phyloP scores from a whole-genome alignment of 2,329 filamentous ascomycete species.

The Fusarium sp. region DNA sequence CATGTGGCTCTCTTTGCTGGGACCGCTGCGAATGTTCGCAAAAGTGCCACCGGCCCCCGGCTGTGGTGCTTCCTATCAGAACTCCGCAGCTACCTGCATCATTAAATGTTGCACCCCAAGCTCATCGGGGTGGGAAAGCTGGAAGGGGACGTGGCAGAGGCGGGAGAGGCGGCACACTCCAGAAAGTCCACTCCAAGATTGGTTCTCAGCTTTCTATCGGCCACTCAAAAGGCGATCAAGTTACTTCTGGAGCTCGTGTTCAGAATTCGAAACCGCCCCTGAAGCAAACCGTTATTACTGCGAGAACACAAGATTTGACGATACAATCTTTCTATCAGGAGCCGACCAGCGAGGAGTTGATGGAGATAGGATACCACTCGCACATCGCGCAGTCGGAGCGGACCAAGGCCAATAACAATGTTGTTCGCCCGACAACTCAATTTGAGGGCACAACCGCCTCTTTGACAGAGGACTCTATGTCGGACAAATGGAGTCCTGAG shows the following conservation, averaged over 20 bases:
- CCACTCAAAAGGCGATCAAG: background rate
- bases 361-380: constrained; percentile 35
- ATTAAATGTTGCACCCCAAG: background rate
- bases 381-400: background rate
- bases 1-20: constrained; percentile 36
- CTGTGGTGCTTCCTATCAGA: background rate
- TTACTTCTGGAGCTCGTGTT: background rate
- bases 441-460: constrained; percentile 9
- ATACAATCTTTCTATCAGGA: constrained; percentile 49
- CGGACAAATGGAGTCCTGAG: constrained; percentile 36
- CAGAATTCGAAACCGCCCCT: background rate
- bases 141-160: background rate
- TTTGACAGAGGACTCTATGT: constrained; percentile 13
- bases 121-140: background rate
- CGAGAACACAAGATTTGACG: background rate
- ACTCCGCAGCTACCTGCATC: background rate
- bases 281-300: background rate
- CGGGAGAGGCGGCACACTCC: background rate
- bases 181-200: too few relatives aligned
- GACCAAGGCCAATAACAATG: background rate
- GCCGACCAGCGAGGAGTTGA: constrained; percentile 68
- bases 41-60: constrained; percentile 23
- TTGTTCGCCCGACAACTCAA: background rate
- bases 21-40: constrained; percentile 33
- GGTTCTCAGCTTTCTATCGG: too few relatives aligned